Base-by-base conservation (phyloP, 257 asterid genomes). In the Scutellaria barbata region DNA sequence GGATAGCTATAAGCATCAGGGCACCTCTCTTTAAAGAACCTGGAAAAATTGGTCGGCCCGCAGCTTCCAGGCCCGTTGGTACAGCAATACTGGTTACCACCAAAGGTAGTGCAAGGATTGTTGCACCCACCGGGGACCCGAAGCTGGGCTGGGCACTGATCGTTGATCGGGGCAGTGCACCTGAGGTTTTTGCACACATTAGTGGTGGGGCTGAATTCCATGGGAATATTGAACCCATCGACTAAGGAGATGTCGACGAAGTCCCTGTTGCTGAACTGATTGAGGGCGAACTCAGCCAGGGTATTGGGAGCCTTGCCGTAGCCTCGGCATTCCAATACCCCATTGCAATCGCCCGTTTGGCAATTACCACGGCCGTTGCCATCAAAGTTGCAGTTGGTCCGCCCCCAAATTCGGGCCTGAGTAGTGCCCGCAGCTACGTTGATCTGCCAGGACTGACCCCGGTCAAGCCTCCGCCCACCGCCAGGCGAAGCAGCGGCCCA, bases 1-100 rank as follows among this genome's bases (percentile, higher is more conserved):
- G 92, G 92, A 33, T 77, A 84, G 65, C 84, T 81, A 5, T 82
- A 86, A 10, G 92, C 92, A 76, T 84, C 82, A 5, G 92, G 84
- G 42, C 92, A 86, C 57, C 80, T 77, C 9, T 72, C 66, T 81
- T 81, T 77, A 20, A 81, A 77, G 40, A 76, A 81, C 76, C 13
- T 72, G 0, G 86, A 85, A 0, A 22, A 3, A 8, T 12, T n/a
- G 9, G 88, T 83, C 0, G 88, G 83, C 0, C 81, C 56, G 55
- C 90, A 83, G 45, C 66, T 79, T 3, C 86, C 88, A 0, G 73
- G 80, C n/a, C 90, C 90, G 64, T 81, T 4, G 0, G 85, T 85
- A n/a, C 88, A 85, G 11, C 90, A 85, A 25, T 61, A 83, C 53
- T 83, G 17, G 8, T 83, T 79, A 10, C 53, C 54, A 0, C 33